Evolutionary conservation across 2,329 filamentous ascomycete species (phyloP).

Genomic region (Volutella citrinella): DNA sequence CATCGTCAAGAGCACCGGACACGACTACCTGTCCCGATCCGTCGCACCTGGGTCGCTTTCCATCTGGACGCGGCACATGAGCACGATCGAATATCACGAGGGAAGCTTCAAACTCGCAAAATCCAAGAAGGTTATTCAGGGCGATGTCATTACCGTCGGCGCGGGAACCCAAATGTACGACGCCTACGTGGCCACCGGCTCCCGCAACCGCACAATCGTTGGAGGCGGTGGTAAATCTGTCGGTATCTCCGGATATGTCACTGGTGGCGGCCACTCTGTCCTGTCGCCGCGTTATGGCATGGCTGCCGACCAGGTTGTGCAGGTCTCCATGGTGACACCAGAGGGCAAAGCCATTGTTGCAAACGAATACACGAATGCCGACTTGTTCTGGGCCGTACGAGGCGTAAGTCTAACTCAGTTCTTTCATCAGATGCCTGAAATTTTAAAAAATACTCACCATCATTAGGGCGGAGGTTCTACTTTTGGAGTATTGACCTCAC

Average conservation of each 20-base stretch:
- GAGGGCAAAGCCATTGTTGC: slow-evolving; percentile 46
- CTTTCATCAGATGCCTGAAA: too few species aligned
- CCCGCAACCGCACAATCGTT: slow-evolving; percentile 47
- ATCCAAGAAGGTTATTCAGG: slow-evolving; percentile 38
- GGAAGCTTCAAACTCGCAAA: slow-evolving; percentile 40
- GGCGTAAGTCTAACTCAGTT: slow-evolving; percentile 42
- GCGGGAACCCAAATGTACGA: slow-evolving; percentile 52
- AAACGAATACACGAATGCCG: slow-evolving; percentile 50
- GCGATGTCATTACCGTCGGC: slow-evolving; percentile 49
- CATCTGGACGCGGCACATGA: slow-evolving; percentile 52
- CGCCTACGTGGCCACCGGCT: slow-evolving; percentile 43
- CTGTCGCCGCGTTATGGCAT: slow-evolving; percentile 54
- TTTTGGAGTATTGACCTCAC: slow-evolving; percentile 57
- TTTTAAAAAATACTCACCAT: not conserved
- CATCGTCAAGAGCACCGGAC: slow-evolving; percentile 38
- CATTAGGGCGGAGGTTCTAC: slow-evolving; percentile 55
- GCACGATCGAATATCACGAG: slow-evolving; percentile 34
- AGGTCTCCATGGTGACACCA: slow-evolving; percentile 55
- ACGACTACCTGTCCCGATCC: slow-evolving; percentile 44
- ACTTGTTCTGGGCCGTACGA: slow-evolving; percentile 63
- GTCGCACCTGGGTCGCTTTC: slow-evolving; percentile 49
- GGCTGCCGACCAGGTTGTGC: slow-evolving; percentile 59
- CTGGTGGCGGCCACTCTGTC: slow-evolving; percentile 59
- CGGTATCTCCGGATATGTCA: slow-evolving; percentile 57
- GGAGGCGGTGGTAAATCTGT: slow-evolving; percentile 55